Base-by-base conservation (phyloP, 306 rosid species). In the Trifolium dubium region DNA sequence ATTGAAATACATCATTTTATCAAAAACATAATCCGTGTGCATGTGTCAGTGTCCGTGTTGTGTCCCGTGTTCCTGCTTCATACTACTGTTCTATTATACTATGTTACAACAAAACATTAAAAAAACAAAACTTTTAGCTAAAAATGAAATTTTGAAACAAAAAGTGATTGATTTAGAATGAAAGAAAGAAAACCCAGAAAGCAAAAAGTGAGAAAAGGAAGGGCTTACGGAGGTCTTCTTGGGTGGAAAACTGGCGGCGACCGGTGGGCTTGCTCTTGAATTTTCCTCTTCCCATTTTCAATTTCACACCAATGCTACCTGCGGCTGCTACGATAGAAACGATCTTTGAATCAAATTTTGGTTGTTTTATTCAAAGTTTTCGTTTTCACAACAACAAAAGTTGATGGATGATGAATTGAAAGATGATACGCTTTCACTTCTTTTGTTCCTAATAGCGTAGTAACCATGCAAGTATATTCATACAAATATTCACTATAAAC, bases 261-360 rank as follows among this genome's bases (percentile, higher is more conserved):
- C 98, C 98, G 34, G 96, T 93, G 77, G 98, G 97, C 87, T 93
- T 89, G 86, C 83, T 75, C 89, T 91, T 93, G 94, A 71, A 91
- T 88, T 88, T 91, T 78, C 98, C 98, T 73, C 98, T 85, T 69
- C 91, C 97, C 98, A 93, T 93, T 63, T 61, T 49, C 56, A 51
- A 69, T 71, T 46, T 9, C 62, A 69, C 63, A 23, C 62, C 28
- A 18, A 43, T 43, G 40, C 3, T 37, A 37, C 3, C 28, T 51
- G n/a, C 37, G 6, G n/a, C n/a, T n/a, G n/a, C n/a, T n/a, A 51
- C 15, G 9, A 51, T 54, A 76, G 56, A 6, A 67, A 55, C 32
- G 15, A 76, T 76, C 43, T 58, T 67, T 3, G 62, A 77, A 77
- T 69, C 65, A 37, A 77, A 63, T 54, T 80, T 63, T 30, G 8